Evolutionary conservation across 1,284 basidiomycete species (phyloP).

Genomic region (Thelephora terrestris): DNA sequence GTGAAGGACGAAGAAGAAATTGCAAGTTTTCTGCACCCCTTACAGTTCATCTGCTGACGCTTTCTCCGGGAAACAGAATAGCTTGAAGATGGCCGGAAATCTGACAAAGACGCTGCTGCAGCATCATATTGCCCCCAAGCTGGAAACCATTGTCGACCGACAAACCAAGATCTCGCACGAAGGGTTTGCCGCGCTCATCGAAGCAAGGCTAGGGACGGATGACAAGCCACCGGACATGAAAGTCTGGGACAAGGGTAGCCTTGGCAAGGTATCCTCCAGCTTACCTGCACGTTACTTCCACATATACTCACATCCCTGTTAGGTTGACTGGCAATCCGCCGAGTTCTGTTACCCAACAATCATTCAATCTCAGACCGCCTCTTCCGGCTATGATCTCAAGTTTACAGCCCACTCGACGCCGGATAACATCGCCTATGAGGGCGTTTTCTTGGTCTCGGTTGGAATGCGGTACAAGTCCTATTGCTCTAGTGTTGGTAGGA

Average conservation of each 20-base stretch:
- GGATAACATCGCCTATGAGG: slow-evolving; percentile 82
- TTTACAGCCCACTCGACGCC: slow-evolving; percentile 79
- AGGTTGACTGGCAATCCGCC: slow-evolving; percentile 82
- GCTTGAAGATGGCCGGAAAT: slow-evolving; percentile 61
- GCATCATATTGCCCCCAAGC: slow-evolving; percentile 80
- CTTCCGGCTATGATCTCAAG: slow-evolving; percentile 78
- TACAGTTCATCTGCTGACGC: background rate
- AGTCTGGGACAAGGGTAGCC: slow-evolving; percentile 72
- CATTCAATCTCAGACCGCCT: slow-evolving; percentile 84
- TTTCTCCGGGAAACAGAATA: slow-evolving; percentile 48
- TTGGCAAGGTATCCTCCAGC: slow-evolving; percentile 54
- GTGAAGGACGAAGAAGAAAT: slow-evolving; percentile 89
- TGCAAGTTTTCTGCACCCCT: slow-evolving; percentile 36
- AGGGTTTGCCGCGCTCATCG: slow-evolving; percentile 74
- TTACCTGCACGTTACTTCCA: background rate
- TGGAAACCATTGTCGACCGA: slow-evolving; percentile 86
- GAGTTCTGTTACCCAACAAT: slow-evolving; percentile 96
- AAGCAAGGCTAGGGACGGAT: slow-evolving; percentile 78
- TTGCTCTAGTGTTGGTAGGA: slow-evolving; percentile 85
- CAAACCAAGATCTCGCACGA: slow-evolving; percentile 89
- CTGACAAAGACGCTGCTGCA: slow-evolving; percentile 82
- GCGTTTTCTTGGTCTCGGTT: slow-evolving; percentile 81
- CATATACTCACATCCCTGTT: slow-evolving; percentile 1
- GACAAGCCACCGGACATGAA: slow-evolving; percentile 85
- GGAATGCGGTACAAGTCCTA: slow-evolving; percentile 93